Evolutionary conservation across 2,329 filamentous ascomycete genomes (phyloP).

Genomic region (Penicillium occitanis): DNA sequence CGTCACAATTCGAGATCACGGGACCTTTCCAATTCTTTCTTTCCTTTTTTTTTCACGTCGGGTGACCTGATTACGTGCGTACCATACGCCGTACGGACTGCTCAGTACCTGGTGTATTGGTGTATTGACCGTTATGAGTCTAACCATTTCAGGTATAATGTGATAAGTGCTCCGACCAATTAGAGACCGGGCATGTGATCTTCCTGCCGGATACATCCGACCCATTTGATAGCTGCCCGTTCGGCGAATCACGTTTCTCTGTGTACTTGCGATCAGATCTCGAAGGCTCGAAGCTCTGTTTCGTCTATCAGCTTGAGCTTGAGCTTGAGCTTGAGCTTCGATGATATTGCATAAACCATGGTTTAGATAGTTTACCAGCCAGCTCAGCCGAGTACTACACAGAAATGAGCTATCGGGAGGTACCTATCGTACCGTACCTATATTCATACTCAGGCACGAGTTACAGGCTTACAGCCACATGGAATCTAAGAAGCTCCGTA

Average conservation of each 20-base stretch:
- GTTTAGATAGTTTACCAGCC: not conserved
- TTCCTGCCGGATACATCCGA: conserved; percentile 9
- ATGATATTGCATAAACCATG: not conserved
- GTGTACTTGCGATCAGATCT: not conserved
- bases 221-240: not conserved
- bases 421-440: not conserved
- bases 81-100: not conserved
- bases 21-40: conserved; percentile 16
- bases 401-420: not conserved
- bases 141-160: not conserved
- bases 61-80: conserved; percentile 14
- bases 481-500: not conserved
- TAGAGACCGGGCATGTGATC: not conserved
- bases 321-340: conserved; percentile 1
- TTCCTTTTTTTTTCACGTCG: conserved; percentile 16
- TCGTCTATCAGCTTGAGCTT: not conserved
- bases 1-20: conserved; percentile 15
- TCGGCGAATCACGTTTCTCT: not conserved
- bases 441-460: not conserved
- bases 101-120: not conserved
- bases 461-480: not conserved
- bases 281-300: not conserved
- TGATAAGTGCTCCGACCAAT: not conserved
- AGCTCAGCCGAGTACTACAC: not conserved
- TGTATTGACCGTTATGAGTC: not conserved